These are phyloP conservation scores for Quercus wislizeni DNA, from an alignment of 306 rosid species.

Conservation along the genomic window DNA sequence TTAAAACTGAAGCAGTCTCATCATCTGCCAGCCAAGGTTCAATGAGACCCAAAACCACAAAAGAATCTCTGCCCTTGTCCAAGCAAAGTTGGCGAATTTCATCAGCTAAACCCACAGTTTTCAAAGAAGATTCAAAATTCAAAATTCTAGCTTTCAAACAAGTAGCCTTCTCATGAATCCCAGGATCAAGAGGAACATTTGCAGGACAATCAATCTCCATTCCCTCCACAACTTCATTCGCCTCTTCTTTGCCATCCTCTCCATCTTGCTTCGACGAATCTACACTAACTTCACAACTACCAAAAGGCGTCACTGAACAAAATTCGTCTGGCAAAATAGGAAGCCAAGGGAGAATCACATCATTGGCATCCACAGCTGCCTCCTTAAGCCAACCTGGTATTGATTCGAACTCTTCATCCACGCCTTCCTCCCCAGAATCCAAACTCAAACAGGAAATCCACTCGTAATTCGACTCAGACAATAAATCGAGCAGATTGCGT, in stretches of 20 bases:
- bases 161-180: slow-evolving; percentile 15
- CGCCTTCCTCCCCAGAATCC: slow-evolving; percentile 26
- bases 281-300: background rate
- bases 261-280: background rate
- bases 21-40: slow-evolving; percentile 43
- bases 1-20: slow-evolving; percentile 36
- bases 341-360: slow-evolving; percentile 33
- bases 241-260: slow-evolving; percentile 17
- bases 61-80: slow-evolving; percentile 21
- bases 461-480: slow-evolving; percentile 21
- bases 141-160: slow-evolving; percentile 22
- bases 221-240: slow-evolving; percentile 19
- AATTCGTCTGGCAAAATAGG: slow-evolving; percentile 25
- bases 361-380: background rate
- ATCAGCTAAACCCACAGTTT: slow-evolving; percentile 20
- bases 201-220: slow-evolving; percentile 19
- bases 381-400: slow-evolving; percentile 37
- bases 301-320: slow-evolving; percentile 1
- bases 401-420: slow-evolving; percentile 32
- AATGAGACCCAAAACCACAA: slow-evolving; percentile 16
- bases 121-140: slow-evolving; percentile 20
- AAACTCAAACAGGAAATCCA: slow-evolving; percentile 36
- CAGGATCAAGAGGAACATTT: slow-evolving; percentile 23
- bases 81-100: slow-evolving; percentile 33
- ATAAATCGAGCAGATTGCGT: slow-evolving; percentile 31